Evolutionary conservation across 495 filamentous ascomycete species (phyloP).

Genomic region (Penicillium malachiteum): DNA sequence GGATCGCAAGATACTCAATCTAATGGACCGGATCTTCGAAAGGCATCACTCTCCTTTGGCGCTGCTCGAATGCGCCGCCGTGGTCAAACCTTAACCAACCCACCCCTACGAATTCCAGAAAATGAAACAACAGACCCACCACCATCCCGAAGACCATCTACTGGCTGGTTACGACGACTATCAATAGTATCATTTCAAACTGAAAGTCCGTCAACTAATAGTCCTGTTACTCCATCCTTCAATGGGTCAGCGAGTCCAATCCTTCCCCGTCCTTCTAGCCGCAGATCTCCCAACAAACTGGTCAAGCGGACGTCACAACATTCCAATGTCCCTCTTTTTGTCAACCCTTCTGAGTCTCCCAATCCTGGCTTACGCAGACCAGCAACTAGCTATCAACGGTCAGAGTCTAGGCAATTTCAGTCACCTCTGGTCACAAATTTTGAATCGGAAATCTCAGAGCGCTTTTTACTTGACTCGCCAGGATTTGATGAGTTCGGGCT

Average conservation of each 20-base stretch:
- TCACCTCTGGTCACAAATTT: conserved; percentile 34
- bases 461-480: conserved; percentile 19
- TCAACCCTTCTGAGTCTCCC: conserved; percentile 46
- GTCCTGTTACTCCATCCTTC: conserved; percentile 66
- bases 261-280: conserved; percentile 42
- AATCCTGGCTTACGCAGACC: conserved; percentile 67
- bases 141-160: conserved; percentile 48
- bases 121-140: conserved; percentile 36
- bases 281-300: conserved; percentile 74
- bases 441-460: conserved; percentile 22
- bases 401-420: conserved; percentile 62
- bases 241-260: conserved; percentile 70
- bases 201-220: conserved; percentile 66
- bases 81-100: conserved; percentile 41
- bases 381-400: conserved; percentile 84
- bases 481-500: conserved; percentile 15
- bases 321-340: conserved; percentile 34
- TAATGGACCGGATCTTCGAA: conserved; percentile 21
- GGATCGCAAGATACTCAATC: conserved; percentile 6
- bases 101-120: conserved; percentile 30
- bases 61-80: conserved; percentile 47
- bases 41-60: conserved; percentile 51
- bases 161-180: conserved; percentile 76
- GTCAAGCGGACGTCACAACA: conserved; percentile 78
- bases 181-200: conserved; percentile 73